A percentile compares a stretch with the other conserved stretches of the same genome.
phyloP scores from a whole-genome alignment of 1,139 yeast genomes.

The Spencermartinsiella ligniputridi region DNA sequence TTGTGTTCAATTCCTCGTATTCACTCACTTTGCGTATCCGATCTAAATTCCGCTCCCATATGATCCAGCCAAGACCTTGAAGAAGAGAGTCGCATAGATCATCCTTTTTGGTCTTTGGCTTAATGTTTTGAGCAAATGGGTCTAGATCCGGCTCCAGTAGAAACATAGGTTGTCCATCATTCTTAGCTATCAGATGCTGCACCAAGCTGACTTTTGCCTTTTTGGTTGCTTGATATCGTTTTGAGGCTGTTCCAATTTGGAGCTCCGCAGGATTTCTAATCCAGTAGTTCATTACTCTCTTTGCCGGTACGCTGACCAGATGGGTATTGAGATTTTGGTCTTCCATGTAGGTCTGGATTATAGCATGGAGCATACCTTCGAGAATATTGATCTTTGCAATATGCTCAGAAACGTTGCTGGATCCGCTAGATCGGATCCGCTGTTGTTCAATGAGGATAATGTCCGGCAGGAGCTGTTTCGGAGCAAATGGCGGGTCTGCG shows the following conservation, averaged over 20 bases:
- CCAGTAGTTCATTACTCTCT: slow-evolving; percentile 29
- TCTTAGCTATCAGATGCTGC: background rate
- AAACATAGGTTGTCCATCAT: background rate
- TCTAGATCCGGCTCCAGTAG: background rate
- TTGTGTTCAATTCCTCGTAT: background rate
- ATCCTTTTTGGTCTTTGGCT: slow-evolving; percentile 41
- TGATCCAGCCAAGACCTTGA: slow-evolving; percentile 51
- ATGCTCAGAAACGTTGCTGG: slow-evolving; percentile 45
- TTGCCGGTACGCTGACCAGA: slow-evolving; percentile 24
- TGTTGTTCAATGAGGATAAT: slow-evolving; percentile 52
- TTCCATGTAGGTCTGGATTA: slow-evolving; percentile 25
- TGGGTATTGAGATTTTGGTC: slow-evolving; percentile 7
- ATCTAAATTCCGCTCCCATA: slow-evolving; percentile 40
- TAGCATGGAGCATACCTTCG: slow-evolving; percentile 46
- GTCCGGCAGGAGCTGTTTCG: slow-evolving; percentile 34
- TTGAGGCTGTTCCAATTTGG: slow-evolving; percentile 6
- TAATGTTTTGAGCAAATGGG: background rate
- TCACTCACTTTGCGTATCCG: background rate
- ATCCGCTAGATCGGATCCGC: slow-evolving; percentile 46
- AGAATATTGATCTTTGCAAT: slow-evolving; percentile 49
- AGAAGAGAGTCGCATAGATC: slow-evolving; percentile 57
- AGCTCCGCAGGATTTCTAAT: slow-evolving; percentile 22
- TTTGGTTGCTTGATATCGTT: slow-evolving; percentile 16
- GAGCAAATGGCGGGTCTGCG: slow-evolving; percentile 3
- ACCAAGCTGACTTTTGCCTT: slow-evolving; percentile 20